These are phyloP conservation scores for Silene vulgaris DNA, from an alignment of 179 eudicot species.

Conservation along the genomic window DNA sequence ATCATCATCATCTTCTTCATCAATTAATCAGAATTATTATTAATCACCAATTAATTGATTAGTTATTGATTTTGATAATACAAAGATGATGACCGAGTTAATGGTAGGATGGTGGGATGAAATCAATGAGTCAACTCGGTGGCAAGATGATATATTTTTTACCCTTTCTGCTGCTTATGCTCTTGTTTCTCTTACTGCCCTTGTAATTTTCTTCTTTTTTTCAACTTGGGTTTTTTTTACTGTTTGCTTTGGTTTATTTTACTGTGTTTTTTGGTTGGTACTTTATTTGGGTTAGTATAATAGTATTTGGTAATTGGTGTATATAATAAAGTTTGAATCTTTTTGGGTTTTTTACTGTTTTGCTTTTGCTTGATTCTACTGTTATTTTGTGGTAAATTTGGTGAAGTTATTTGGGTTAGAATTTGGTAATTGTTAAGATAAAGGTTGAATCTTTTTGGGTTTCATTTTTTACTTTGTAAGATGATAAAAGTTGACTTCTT, in stretches of 20 bases:
- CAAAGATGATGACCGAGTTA: conserved; percentile 11
- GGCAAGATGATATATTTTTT: conserved; percentile 84
- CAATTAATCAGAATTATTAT: background rate
- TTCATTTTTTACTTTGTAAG: background rate
- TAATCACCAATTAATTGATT: background rate
- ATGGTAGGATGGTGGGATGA: conserved; percentile 63
- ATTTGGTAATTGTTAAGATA: background rate
- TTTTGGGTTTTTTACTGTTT: background rate
- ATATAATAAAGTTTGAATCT: background rate
- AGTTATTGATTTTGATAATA: background rate
- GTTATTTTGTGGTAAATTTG: background rate
- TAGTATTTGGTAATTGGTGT: background rate
- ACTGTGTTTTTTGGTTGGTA: background rate
- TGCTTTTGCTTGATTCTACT: background rate
- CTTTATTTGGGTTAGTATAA: no score
- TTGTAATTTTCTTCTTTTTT: conserved; percentile 38
- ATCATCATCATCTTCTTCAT: background rate
- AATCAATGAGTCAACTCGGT: conserved; percentile 62
- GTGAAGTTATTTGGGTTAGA: background rate
- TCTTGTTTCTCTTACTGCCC: conserved; percentile 69
- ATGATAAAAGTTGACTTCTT: conserved; percentile 2
- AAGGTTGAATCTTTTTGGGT: background rate
- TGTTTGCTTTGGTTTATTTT: background rate
- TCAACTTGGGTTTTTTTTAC: background rate
- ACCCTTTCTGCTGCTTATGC: conserved; percentile 70